A percentile compares a stretch with the other conserved stretches of the same genome.
These are phyloP conservation scores for Sphaceloma murrayae DNA, from an alignment of 2,329 filamentous ascomycete species.

Conservation along the genomic window DNA sequence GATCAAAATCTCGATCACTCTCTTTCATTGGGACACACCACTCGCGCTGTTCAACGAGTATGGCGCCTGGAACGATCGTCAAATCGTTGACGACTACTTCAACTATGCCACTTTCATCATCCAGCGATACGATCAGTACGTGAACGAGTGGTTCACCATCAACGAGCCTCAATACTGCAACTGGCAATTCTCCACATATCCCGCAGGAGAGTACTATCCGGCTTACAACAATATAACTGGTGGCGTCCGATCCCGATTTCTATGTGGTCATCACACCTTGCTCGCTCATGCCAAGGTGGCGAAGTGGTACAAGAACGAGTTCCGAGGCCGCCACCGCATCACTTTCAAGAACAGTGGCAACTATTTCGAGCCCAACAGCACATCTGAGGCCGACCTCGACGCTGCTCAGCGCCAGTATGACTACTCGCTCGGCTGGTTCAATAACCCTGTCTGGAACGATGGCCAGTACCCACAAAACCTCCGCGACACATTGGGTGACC, in stretches of 20 bases:
- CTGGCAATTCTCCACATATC: constrained; percentile 16
- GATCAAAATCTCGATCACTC: constrained; percentile 38
- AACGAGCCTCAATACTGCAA: constrained; percentile 31
- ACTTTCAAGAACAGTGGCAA: constrained; percentile 31
- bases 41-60: constrained; percentile 26
- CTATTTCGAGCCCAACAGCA: constrained; percentile 30
- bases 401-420: constrained; percentile 28
- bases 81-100: constrained; percentile 33
- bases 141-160: constrained; percentile 34
- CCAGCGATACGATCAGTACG: constrained; percentile 31
- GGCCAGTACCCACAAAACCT: constrained; percentile 37
- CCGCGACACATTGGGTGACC: constrained; percentile 27
- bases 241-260: constrained; percentile 30
- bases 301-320: constrained; percentile 38
- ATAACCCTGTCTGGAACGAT: constrained; percentile 34
- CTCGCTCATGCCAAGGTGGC: constrained; percentile 33
- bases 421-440: constrained; percentile 35
- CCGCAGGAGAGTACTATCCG: constrained; percentile 35
- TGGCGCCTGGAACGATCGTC: constrained; percentile 31
- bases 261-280: constrained; percentile 33
- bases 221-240: constrained; percentile 34
- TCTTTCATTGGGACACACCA: constrained; percentile 38
- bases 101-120: constrained; percentile 34
- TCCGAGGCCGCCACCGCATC: constrained; percentile 29
- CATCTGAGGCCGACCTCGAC: constrained; percentile 26